Evolutionary conservation across 306 rosid genomes (phyloP).

Genomic region (Cucumis cinereus): DNA sequence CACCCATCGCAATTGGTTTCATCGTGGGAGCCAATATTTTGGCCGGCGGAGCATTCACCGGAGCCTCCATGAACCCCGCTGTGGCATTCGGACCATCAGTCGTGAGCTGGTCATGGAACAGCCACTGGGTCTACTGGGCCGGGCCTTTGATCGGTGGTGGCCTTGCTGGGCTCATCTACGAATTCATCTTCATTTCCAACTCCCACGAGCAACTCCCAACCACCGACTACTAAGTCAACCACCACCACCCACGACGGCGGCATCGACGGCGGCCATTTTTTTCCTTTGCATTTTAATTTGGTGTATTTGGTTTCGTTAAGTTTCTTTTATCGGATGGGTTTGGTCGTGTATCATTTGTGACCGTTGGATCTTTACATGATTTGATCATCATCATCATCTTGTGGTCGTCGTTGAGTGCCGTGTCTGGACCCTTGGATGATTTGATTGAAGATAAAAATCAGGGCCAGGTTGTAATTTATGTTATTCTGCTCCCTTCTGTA

Average conservation of each 20-base stretch:
- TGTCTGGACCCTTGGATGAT: neutral
- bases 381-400: neutral
- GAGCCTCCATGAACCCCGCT: constrained; percentile 71
- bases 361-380: constrained; percentile 1
- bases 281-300: neutral
- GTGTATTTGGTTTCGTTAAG: constrained; percentile 1
- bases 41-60: constrained; percentile 55
- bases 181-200: constrained; percentile 30
- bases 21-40: constrained; percentile 62
- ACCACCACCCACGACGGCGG: neutral
- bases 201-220: constrained; percentile 41
- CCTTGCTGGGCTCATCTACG: constrained; percentile 42
- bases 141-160: constrained; percentile 62
- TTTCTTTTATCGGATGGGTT: neutral
- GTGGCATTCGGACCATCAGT: constrained; percentile 56
- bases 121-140: constrained; percentile 66
- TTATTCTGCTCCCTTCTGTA: neutral
- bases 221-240: constrained; percentile 25
- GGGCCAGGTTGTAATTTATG: constrained; percentile 3
- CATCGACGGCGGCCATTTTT: neutral
- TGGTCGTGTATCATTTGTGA: constrained; percentile 6
- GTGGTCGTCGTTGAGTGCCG: neutral
- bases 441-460: constrained; percentile 4
- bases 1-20: constrained; percentile 67
- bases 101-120: constrained; percentile 55